A percentile compares a stretch with the other conserved stretches of the same genome.
These are phyloP conservation scores for Tetrapisispora arboricola DNA, from an alignment of 805 yeast genomes.

Conservation along the genomic window DNA sequence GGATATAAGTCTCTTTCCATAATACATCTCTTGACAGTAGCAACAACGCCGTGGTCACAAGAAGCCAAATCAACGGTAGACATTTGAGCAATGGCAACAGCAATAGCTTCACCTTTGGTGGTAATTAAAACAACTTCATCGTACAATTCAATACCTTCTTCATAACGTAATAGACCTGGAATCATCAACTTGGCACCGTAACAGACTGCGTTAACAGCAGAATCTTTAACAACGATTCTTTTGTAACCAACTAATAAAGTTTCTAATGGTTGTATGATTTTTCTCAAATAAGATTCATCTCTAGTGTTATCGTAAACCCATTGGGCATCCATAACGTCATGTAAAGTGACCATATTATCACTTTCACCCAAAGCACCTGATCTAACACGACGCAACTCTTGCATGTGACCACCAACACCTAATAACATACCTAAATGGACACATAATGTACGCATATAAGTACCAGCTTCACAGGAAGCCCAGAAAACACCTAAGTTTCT, in stretches of 20 bases:
- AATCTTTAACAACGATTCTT: slow-evolving; percentile 88
- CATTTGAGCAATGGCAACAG: slow-evolving; percentile 98
- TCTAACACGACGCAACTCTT: slow-evolving; percentile 97
- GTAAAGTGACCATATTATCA: slow-evolving; percentile 89
- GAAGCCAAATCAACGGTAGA: slow-evolving; percentile 92
- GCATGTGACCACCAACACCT: slow-evolving; percentile 99
- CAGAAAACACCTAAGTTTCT: slow-evolving; percentile 96
- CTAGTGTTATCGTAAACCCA: slow-evolving; percentile 95
- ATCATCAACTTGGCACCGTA: slow-evolving; percentile 99
- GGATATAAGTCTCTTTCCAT: slow-evolving; percentile 99
- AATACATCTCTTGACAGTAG: slow-evolving; percentile 97
- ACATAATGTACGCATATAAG: slow-evolving; percentile 98
- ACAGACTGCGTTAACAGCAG: slow-evolving; percentile 96
- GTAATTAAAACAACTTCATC: slow-evolving; percentile 98
- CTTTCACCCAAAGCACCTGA: slow-evolving; percentile 90
- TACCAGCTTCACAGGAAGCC: slow-evolving; percentile 99
- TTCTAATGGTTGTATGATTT: slow-evolving; percentile 90
- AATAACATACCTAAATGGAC: slow-evolving; percentile 96
- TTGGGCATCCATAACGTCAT: slow-evolving; percentile 97
- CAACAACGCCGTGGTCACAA: slow-evolving; percentile 98
- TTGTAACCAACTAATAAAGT: slow-evolving; percentile 88
- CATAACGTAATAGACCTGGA: slow-evolving; percentile 95
- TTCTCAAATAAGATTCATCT: slow-evolving; percentile 91
- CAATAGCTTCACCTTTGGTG: slow-evolving; percentile 99
- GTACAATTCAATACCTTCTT: slow-evolving; percentile 92